Evolutionary conservation across 257 asterid species (phyloP), one percentile per base, ranked within the genome.

Genomic region (Leptodermis oblonga): DNA sequence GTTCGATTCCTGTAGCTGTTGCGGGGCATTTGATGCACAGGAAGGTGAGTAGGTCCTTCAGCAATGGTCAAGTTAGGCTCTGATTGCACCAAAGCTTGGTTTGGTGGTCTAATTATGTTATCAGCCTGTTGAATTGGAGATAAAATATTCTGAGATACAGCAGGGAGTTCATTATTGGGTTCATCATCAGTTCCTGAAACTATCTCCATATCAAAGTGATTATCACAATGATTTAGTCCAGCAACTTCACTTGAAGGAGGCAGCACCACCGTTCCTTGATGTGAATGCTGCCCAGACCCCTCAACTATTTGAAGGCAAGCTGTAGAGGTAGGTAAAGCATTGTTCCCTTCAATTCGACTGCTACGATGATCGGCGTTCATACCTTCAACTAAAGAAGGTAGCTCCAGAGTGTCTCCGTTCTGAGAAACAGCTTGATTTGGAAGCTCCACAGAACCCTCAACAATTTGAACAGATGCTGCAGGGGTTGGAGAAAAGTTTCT

Each of bases 251-350:
- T 28, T 45, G 78, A 58, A 67, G 77, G 78, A 63, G 53, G 54
- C 25, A 18, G 23, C 49, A 56, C 76, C 65, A 17, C 39, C 59
- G 48, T 71, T 62, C 67, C 77, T 36, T 45, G 82, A 34, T 60
- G 48, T 39, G 73, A 25, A 55, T 56, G 74, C 43, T 51, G 76
- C 69, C 33, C 70, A 10, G 69, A 55, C 52, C 70, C 77, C 43
- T 68, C 82, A 72, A 45, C 62, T 36, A 63, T 23, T 28, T 68
- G 79, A 52, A 62, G n/a, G n/a, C n/a, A 55, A 72, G 77, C 75
- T 72, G 67, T 88, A 37, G 85, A 71, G 65, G 72, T 68, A 68
- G 37, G 86, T 71, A 46, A 49, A 73, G 48, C 54, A 52, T 26
- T 70, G 11, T 11, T 8, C 36, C 31, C 26, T 5, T 66, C 51